Percentiles rank a stretch among this genome's conserved stretches.
Evolutionary conservation across 2,329 filamentous ascomycete species (phyloP).

Genomic region (Botryotinia globosa): DNA sequence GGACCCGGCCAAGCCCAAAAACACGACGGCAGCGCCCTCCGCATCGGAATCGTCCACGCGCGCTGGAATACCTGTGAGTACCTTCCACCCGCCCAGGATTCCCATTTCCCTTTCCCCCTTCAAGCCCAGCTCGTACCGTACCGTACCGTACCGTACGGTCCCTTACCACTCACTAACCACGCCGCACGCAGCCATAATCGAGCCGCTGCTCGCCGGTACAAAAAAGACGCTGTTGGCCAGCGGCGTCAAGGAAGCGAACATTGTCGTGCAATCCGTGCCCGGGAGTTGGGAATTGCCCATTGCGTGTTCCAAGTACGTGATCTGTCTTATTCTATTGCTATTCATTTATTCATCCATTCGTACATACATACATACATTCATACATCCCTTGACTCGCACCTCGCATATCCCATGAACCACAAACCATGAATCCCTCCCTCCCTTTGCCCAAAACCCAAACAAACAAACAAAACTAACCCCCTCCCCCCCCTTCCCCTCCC

Average conservation of each 20-base stretch:
- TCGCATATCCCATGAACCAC: background rate
- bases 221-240: constrained; percentile 72
- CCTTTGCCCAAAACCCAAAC: background rate
- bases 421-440: background rate
- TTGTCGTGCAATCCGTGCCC: constrained; percentile 84
- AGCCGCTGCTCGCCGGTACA: constrained; percentile 76
- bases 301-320: constrained; percentile 56
- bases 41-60: constrained; percentile 92
- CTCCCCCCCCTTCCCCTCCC: background rate
- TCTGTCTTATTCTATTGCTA: background rate
- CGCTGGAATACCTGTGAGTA: constrained; percentile 70
- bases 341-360: background rate
- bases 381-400: constrained; percentile 40
- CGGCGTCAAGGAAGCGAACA: constrained; percentile 84
- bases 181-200: constrained; percentile 62
- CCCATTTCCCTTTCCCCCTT: background rate
- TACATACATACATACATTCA: background rate
- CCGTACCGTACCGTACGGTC: background rate
- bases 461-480: background rate
- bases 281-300: constrained; percentile 94
- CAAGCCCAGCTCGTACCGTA: background rate
- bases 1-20: constrained; percentile 60
- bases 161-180: constrained; percentile 14
- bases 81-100: background rate
- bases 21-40: constrained; percentile 68